A percentile compares a stretch with the other conserved stretches of the same genome.
These are phyloP conservation scores for Penicillium atrosanguineum DNA, from an alignment of 495 filamentous ascomycete species.

Conservation along the genomic window DNA sequence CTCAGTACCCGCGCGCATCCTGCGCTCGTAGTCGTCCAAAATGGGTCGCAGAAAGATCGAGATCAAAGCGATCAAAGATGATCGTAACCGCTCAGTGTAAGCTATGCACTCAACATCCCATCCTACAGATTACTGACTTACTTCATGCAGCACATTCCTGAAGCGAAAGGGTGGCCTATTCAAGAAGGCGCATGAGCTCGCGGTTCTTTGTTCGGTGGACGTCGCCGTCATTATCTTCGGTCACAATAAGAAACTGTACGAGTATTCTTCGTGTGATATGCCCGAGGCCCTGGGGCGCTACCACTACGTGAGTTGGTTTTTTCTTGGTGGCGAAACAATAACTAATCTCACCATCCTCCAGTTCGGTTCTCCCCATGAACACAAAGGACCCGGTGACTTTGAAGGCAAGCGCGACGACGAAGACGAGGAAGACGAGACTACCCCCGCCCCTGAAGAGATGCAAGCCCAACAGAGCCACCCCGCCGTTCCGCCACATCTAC, in stretches of 20 bases:
- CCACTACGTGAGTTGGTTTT: slow-evolving; percentile 69
- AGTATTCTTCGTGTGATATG: slow-evolving; percentile 94
- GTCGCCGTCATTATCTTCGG: slow-evolving; percentile 98
- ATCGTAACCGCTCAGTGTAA: slow-evolving; percentile 98
- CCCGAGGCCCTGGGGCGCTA: slow-evolving; percentile 82
- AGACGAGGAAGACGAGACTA: slow-evolving; percentile 80
- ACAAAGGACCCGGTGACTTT: slow-evolving; percentile 94
- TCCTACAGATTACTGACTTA: slow-evolving; percentile 2
- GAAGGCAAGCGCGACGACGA: slow-evolving; percentile 77
- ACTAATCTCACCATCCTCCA: slow-evolving; percentile 30
- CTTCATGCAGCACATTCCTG: slow-evolving; percentile 74
- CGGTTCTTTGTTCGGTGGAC: slow-evolving; percentile 95
- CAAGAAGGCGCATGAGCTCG: slow-evolving; percentile 99
- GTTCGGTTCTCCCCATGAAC: slow-evolving; percentile 91
- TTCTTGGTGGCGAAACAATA: neutral
- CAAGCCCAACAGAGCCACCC: slow-evolving; percentile 45
- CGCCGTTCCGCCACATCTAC: slow-evolving; percentile 71
- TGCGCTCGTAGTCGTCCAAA: slow-evolving; percentile 18
- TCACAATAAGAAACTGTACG: slow-evolving; percentile 96
- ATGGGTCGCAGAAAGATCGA: slow-evolving; percentile 86
- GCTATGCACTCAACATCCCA: slow-evolving; percentile 27
- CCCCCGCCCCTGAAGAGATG: slow-evolving; percentile 61
- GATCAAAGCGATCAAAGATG: slow-evolving; percentile 99
- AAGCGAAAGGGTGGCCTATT: slow-evolving; percentile 98
- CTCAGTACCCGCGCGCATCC: slow-evolving; percentile 5